Conservation (phyloP, 2,329 filamentous ascomycete species). For the Aureobasidium sp. region DNA sequence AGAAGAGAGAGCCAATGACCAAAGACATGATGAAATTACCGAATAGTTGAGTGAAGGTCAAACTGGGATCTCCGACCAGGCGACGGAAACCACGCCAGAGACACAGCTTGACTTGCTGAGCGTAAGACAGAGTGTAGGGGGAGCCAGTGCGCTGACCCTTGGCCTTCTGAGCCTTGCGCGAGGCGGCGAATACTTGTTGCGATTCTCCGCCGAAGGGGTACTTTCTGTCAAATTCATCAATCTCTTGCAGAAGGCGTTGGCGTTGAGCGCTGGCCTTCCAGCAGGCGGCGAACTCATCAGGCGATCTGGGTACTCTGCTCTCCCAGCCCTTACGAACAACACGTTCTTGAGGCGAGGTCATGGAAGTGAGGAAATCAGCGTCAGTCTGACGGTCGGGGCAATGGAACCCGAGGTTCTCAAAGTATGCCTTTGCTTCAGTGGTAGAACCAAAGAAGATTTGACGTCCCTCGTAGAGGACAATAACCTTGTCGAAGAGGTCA, state of each 20-base stretch:
- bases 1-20: slow-evolving; percentile 76
- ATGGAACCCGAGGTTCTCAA: slow-evolving; percentile 63
- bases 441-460: slow-evolving; percentile 66
- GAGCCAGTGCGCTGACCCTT: slow-evolving; percentile 51
- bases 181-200: slow-evolving; percentile 40
- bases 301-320: slow-evolving; percentile 40
- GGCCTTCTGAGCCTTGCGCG: slow-evolving; percentile 41
- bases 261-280: slow-evolving; percentile 51
- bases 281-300: slow-evolving; percentile 43
- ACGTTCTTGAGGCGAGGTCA: slow-evolving; percentile 50
- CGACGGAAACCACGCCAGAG: slow-evolving; percentile 74
- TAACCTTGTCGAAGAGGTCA: slow-evolving; percentile 62
- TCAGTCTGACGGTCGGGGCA: slow-evolving; percentile 66
- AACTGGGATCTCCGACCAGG: slow-evolving; percentile 66
- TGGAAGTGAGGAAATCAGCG: slow-evolving; percentile 70
- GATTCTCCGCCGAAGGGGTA: slow-evolving; percentile 41
- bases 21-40: slow-evolving; percentile 71
- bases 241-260: slow-evolving; percentile 36
- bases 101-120: slow-evolving; percentile 70
- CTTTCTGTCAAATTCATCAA: slow-evolving; percentile 41
- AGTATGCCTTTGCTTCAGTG: slow-evolving; percentile 59
- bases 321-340: slow-evolving; percentile 40
- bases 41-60: slow-evolving; percentile 61
- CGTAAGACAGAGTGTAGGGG: slow-evolving; percentile 74
- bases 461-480: slow-evolving; percentile 60